phyloP scores from a whole-genome alignment of 1,284 basidiomycete genomes.

The Sporisorium reilianum region DNA sequence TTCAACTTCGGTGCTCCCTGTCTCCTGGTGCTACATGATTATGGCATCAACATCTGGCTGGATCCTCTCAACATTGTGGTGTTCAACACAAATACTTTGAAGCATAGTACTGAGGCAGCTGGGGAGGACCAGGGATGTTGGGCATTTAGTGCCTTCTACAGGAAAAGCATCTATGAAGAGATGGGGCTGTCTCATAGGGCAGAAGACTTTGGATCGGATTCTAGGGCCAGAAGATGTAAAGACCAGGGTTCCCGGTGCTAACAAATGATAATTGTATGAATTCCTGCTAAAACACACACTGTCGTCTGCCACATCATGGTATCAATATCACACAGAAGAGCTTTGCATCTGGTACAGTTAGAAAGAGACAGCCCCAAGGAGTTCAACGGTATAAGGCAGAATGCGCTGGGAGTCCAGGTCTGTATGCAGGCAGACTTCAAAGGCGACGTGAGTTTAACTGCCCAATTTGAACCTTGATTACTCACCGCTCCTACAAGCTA shows the following conservation, averaged over 20 bases:
- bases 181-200: not conserved
- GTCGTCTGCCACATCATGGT: no score
- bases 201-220: not conserved
- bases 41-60: not conserved
- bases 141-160: constrained; percentile 14
- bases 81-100: not conserved
- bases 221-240: not conserved
- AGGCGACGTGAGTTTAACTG: not conserved
- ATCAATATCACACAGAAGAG: no score
- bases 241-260: no score
- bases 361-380: not conserved
- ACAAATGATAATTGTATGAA: not conserved
- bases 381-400: not conserved
- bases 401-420: not conserved
- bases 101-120: not conserved
- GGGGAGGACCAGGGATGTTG: constrained; percentile 4
- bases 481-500: not conserved
- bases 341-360: no score
- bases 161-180: not conserved
- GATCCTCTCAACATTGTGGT: constrained; percentile 6
- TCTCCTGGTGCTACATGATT: constrained; percentile 4
- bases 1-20: constrained; percentile 12
- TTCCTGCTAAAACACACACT: no score
- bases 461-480: not conserved
- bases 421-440: not conserved